Base-by-base conservation (phyloP, 192 early-diverging fungal species). In the Coemansia sp. region DNA sequence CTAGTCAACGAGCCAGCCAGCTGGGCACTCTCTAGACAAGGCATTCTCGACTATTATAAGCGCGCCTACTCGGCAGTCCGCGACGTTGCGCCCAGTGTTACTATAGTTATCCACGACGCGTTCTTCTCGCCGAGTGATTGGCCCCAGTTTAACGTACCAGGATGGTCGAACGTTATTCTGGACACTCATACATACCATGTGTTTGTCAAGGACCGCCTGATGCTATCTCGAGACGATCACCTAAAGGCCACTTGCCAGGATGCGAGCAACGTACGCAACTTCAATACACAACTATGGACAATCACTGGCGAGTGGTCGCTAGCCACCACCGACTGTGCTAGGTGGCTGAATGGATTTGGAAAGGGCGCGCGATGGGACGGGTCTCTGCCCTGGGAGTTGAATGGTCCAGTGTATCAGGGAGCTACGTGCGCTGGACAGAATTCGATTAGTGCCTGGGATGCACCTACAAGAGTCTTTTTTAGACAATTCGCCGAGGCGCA, bases 271-370 rank as follows among this genome's bases (percentile, higher is more conserved):
- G 71, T 88, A 9, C 72, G 67, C 40, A 43, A 67, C 0, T 85
- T 84, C 28, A 81, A 77, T 19, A 39, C 57, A 3, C 64, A 67
- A 13, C 33, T 84, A 37, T 84, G 81, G 49, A 90, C 89, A 3
- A 84, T 92, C 74, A 89, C 89, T 0, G 91, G 91, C 13, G 91
- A 92, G 58, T 92, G 88, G 78, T 89, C 90, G 19, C 69, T 89
- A 32, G 90, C 89, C n/a, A 86, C 77, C 21, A 89, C 89, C 17
- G 90, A 92, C 57, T 92, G 91, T 66, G 87, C 88, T 38, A 88
- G 78, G 13, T 91, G 87, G 80, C 76, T 92, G 32, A 92, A 91
- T 67, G 91, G 91, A 3, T 77, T 90, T 53, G 83, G 80, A 21
- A 57, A 62, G 28, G 86, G 86, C 10, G 77, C 86, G 19, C 78